Percentiles rank a stretch among this genome's conserved stretches.
These are phyloP conservation scores for Mucor plumbeus DNA, from an alignment of 371 early-diverging fungal species.

Conservation along the genomic window DNA sequence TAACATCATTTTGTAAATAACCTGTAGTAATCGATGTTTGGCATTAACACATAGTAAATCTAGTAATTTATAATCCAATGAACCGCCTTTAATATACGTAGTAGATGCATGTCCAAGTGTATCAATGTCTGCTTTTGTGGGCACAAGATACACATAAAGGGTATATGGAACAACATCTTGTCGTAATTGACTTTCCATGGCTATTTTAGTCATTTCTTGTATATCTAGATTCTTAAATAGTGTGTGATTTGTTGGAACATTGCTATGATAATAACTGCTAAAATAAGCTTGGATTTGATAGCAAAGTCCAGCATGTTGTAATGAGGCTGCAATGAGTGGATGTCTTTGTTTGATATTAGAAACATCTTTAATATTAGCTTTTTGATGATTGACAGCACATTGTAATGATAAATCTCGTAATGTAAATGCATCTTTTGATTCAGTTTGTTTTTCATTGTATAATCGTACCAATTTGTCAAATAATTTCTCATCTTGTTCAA, in stretches of 20 bases:
- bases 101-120: constrained; percentile 60
- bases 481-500: constrained; percentile 74
- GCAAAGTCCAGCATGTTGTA: constrained; percentile 66
- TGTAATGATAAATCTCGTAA: constrained; percentile 79
- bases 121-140: constrained; percentile 59
- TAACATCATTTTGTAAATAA: constrained; percentile 85
- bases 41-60: constrained; percentile 75
- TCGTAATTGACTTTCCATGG: constrained; percentile 72
- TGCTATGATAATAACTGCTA: constrained; percentile 56
- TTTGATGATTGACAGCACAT: constrained; percentile 73
- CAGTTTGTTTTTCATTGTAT: constrained; percentile 78
- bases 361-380: constrained; percentile 66
- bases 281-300: constrained; percentile 63
- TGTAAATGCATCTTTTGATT: constrained; percentile 76
- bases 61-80: constrained; percentile 64
- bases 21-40: constrained; percentile 72
- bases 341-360: constrained; percentile 77
- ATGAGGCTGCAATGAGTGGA: constrained; percentile 68
- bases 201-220: constrained; percentile 74
- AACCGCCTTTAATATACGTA: constrained; percentile 77
- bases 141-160: constrained; percentile 78
- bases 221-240: constrained; percentile 61
- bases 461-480: constrained; percentile 72
- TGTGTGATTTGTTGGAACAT: constrained; percentile 54
- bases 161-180: constrained; percentile 77